A percentile compares a stretch with the other conserved stretches of the same genome.
These are phyloP conservation scores for Termitomyces sp. DNA, from an alignment of 768 basidiomycete species.

Conservation along the genomic window DNA sequence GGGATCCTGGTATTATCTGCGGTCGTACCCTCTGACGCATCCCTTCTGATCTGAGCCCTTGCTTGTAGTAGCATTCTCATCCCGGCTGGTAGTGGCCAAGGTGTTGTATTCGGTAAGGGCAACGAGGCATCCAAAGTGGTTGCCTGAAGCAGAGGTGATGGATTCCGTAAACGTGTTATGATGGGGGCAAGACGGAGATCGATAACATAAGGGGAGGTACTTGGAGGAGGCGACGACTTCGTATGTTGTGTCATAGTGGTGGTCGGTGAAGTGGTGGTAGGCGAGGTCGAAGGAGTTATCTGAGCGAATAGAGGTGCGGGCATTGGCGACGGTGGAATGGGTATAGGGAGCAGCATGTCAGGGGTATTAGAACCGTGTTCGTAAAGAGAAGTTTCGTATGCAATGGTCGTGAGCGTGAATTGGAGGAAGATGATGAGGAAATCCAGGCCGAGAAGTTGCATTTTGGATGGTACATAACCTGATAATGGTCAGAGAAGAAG, in stretches of 20 bases:
- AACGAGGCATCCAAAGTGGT: slow-evolving; percentile 30
- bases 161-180: slow-evolving; percentile 51
- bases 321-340: slow-evolving; percentile 22
- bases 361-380: slow-evolving; percentile 31
- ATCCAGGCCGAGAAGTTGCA: slow-evolving; percentile 65
- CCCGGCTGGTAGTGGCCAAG: slow-evolving; percentile 43
- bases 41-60: slow-evolving; percentile 36
- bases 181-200: slow-evolving; percentile 57
- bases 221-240: slow-evolving; percentile 20
- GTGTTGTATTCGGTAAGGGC: slow-evolving; percentile 58
- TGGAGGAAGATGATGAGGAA: slow-evolving; percentile 63
- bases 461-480: slow-evolving; percentile 61
- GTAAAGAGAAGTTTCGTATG: slow-evolving; percentile 56
- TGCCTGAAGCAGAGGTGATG: slow-evolving; percentile 34
- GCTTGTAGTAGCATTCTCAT: slow-evolving; percentile 50
- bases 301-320: slow-evolving; percentile 20
- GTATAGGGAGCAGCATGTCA: slow-evolving; percentile 32
- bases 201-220: slow-evolving; percentile 45
- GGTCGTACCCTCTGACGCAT: slow-evolving; percentile 19
- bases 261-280: slow-evolving; percentile 7
- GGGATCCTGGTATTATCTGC: slow-evolving; percentile 26
- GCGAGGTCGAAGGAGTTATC: slow-evolving; percentile 15
- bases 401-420: slow-evolving; percentile 57
- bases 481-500: background rate
- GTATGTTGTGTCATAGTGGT: slow-evolving; percentile 15